Evolutionary conservation across 768 basidiomycete genomes (phyloP), one percentile per base, ranked within the genome.

Genomic region (Kwoniella dendrophila): DNA sequence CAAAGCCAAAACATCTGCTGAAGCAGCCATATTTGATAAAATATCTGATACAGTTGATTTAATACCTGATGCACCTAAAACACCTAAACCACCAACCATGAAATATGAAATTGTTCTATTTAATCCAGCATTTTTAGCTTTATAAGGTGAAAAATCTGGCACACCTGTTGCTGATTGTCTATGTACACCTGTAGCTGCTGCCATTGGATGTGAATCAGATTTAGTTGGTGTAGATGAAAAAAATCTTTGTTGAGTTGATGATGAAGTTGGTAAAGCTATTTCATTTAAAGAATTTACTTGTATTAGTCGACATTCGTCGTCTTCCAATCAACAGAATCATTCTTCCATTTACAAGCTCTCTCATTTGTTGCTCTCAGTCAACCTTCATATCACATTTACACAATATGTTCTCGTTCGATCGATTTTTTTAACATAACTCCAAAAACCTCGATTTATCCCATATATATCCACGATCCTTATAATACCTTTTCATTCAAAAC

Each of bases 1-100:
- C 68, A 98, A 85, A 51, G 96, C 96, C 72, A 98, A 87, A 55
- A 99, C 95, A 77, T 99, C 96, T 34, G 95, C 93, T 38, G 93
- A 95, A 24, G 96, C 96, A 54, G 91, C 85, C 92, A 99, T 95
- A 66, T 92, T 93, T 75, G 88, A 86, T 63, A 99, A 83, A 82
- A 98, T 94, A 80, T 95, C 94, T 64, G 90, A 86, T 68, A 98
- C 87, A 69, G 88, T 87, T 32, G 92, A 91, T 82, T 98, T 95
- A 71, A 94, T 94, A 62, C 86, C 91, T 20, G 92, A 92, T 57
- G 95, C 96, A 66, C 91, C 88, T 80, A 99, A 85, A 74, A 96
- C 85, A 75, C 96, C 96, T 73, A 97, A 85, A 41, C 92, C 75
- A 18, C 82, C 82, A 70, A 82, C 79, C 76, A 80, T 79, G 69